A percentile compares a stretch with the other conserved stretches of the same genome.
phyloP scores from a whole-genome alignment of 257 asterid species.

The Perilla frutescens region DNA sequence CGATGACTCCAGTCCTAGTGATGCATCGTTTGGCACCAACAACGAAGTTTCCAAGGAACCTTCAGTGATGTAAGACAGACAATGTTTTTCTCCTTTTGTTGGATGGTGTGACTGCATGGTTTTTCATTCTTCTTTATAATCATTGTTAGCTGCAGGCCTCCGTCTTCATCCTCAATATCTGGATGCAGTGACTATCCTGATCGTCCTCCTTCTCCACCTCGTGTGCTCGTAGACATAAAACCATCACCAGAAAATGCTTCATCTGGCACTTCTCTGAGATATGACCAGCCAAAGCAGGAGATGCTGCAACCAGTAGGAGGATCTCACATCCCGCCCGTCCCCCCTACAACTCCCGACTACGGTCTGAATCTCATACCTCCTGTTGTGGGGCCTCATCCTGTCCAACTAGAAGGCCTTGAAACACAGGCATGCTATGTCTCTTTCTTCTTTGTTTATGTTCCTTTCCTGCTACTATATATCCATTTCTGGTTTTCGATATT shows the following conservation, averaged over 20 bases:
- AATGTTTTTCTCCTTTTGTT: constrained; percentile 5
- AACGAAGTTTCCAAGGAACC: constrained; percentile 44
- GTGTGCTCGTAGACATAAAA: constrained; percentile 33
- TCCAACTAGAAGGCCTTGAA: constrained; percentile 53
- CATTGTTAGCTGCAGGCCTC: constrained; percentile 41
- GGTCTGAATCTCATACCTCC: constrained; percentile 52
- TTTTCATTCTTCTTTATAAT: constrained; percentile 8
- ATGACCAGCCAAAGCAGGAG: constrained; percentile 51
- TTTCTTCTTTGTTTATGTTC: background rate
- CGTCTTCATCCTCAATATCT: constrained; percentile 39
- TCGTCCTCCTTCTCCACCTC: constrained; percentile 40
- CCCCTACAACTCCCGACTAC: constrained; percentile 45
- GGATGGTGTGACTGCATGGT: background rate
- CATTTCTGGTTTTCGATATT: background rate
- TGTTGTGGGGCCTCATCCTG: constrained; percentile 13
- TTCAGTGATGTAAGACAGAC: constrained; percentile 40
- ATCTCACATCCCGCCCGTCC: constrained; percentile 47
- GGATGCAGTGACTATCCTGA: constrained; percentile 39
- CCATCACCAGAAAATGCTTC: constrained; percentile 40
- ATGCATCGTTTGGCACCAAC: constrained; percentile 31
- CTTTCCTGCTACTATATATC: no score
- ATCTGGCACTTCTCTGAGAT: constrained; percentile 39
- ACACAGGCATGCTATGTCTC: constrained; percentile 41
- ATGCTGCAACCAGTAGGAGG: constrained; percentile 40
- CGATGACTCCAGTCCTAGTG: constrained; percentile 29